Evolutionary conservation across 176 grass and related monocot species (phyloP), one percentile per base, ranked within the genome.

Genomic region (Zoysia pacifica): DNA sequence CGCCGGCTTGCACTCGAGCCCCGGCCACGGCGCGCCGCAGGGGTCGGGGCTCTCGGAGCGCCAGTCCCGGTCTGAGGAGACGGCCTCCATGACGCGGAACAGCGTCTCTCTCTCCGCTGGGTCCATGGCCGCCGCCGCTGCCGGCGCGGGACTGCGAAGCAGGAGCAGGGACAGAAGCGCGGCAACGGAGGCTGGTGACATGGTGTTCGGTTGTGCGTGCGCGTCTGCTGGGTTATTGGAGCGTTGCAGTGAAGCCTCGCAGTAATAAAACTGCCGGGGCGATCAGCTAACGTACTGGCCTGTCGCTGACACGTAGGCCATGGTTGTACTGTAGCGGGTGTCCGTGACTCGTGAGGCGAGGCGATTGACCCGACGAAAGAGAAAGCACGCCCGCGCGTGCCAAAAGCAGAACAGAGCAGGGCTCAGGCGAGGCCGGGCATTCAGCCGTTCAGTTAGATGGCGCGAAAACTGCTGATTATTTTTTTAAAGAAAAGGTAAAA

Each of bases 11-110:
- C 92, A 98, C 70, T 98, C 90, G 44, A 98, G 93, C 28, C 96
- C 92, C 11, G 90, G 90, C 96, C 96, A 98, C 4, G 88, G 88
- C 42, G 78, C 70, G 64, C 79, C 77, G 72, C 90, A 98, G 0
- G 96, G 96, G 56, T 98, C 88, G 12, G 86, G 96, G 86, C 83
- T 93, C 81, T 91, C 91, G 67, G 76, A 59, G 56, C 92, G 77
- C 96, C 96, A 98, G 74, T 86, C 88, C 7, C 90, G 83, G 84
- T 98, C 92, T n/a, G 92, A 93, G 45, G 96, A 98, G 76, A 95
- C 82, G 62, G 88, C 75, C 19, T 91, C 92, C 96, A 98, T 98
- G 43, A 98, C 86, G 52, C 70, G 79, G 84, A 95, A 91, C 20
- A 95, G 82, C 60, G 88, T 87, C 78, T 95, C 90, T 75, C 48